Percentiles rank a stretch among this genome's conserved stretches.
phyloP scores from a whole-genome alignment of 257 asterid genomes.

The Nicotiana undulata region DNA sequence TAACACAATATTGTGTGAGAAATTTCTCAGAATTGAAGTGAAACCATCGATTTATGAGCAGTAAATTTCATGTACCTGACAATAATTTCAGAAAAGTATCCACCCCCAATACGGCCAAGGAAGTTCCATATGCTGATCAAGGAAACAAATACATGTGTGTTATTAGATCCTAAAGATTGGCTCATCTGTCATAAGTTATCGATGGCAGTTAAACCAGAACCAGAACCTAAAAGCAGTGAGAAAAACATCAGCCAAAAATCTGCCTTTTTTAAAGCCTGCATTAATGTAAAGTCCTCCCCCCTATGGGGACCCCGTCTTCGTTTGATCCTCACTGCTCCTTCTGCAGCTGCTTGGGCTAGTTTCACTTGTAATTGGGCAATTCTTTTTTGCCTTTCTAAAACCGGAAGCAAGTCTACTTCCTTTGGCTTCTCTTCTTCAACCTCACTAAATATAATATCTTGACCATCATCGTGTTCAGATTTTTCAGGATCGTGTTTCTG shows the following conservation, averaged over 20 bases:
- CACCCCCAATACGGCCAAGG: constrained; percentile 59
- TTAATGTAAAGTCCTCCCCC: constrained; percentile 56
- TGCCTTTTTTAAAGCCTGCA: constrained; percentile 50
- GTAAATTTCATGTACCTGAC: constrained; percentile 32
- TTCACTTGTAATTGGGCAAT: constrained; percentile 41
- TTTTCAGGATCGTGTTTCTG: constrained; percentile 30
- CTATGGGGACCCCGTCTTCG: constrained; percentile 42
- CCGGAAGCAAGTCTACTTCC: constrained; percentile 43
- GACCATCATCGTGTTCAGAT: constrained; percentile 16
- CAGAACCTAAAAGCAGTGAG: constrained; percentile 53
- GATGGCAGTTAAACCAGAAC: constrained; percentile 58
- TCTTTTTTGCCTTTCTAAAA: constrained; percentile 44
- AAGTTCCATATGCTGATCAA: constrained; percentile 67
- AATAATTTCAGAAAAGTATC: constrained; percentile 53
- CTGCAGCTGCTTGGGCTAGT: constrained; percentile 64
- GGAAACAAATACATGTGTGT: constrained; percentile 47
- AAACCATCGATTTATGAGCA: neutral
- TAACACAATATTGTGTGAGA: constrained; percentile 6
- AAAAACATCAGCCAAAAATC: constrained; percentile 59
- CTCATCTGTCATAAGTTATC: constrained; percentile 65
- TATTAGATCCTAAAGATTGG: constrained; percentile 45
- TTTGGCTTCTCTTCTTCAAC: constrained; percentile 50
- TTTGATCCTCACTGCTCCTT: constrained; percentile 58
- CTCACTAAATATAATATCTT: constrained; percentile 45
- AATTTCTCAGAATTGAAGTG: neutral